phyloP scores from a whole-genome alignment of 164 flowering plant genomes.

The Chimonanthus praecox region DNA sequence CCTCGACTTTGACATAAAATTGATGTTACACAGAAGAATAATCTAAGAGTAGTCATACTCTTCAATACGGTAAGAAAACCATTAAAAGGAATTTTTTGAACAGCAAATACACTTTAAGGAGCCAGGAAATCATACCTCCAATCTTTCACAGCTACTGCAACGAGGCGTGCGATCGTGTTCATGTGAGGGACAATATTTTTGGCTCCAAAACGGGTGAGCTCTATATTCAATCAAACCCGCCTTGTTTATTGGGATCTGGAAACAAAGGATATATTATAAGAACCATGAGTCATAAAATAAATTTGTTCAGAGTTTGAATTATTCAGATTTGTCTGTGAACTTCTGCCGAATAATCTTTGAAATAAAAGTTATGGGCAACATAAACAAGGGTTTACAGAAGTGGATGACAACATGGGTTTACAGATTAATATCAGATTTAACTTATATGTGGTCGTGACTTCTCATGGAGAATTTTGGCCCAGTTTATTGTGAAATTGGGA shows the following conservation, averaged over 20 bases:
- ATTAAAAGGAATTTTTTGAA: background rate
- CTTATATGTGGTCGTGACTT: too few relatives aligned
- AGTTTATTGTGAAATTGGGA: too few relatives aligned
- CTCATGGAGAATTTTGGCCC: too few relatives aligned
- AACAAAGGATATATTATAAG: conserved; percentile 4
- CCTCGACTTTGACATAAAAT: conserved; percentile 45
- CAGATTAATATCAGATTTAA: too few relatives aligned
- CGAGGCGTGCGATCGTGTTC: conserved; percentile 81
- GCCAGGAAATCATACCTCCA: conserved; percentile 55
- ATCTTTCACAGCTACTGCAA: conserved; percentile 93
- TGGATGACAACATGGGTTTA: background rate
- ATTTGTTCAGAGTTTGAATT: background rate
- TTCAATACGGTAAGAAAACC: background rate
- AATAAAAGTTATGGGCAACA: background rate
- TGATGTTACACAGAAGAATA: background rate
- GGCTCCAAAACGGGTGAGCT: conserved; percentile 93
- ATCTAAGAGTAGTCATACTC: background rate
- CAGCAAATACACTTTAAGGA: background rate
- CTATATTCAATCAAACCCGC: conserved; percentile 92
- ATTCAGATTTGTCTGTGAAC: background rate
- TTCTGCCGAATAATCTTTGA: background rate
- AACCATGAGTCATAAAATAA: background rate
- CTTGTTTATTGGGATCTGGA: conserved; percentile 86
- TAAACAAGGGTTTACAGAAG: background rate
- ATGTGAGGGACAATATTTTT: conserved; percentile 91